Conservation (phyloP, 148 eudicot species). For the Heliosperma pusillum region DNA sequence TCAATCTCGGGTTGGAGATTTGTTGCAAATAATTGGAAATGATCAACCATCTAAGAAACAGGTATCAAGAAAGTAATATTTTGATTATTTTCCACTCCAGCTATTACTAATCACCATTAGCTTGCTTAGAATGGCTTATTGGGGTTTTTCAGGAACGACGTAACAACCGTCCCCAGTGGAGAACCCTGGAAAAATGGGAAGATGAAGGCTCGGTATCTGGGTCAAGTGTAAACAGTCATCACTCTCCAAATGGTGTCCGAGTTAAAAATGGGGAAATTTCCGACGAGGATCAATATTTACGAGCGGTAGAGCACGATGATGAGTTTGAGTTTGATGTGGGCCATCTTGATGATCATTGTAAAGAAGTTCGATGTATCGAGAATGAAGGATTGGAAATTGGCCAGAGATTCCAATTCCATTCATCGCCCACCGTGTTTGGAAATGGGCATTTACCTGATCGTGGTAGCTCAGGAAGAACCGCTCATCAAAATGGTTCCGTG, state of each 20-base stretch:
- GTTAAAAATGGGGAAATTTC: conserved; percentile 26
- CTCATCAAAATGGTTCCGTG: conserved; percentile 38
- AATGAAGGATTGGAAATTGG: conserved; percentile 44
- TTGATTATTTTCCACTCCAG: background rate
- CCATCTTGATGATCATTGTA: conserved; percentile 58
- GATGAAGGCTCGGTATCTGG: conserved; percentile 49
- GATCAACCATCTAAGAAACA: conserved; percentile 39
- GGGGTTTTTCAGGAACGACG: conserved; percentile 32
- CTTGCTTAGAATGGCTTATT: background rate
- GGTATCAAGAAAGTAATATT: conserved; percentile 30
- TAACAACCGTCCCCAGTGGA: conserved; percentile 36
- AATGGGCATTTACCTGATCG: conserved; percentile 28
- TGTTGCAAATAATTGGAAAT: conserved; percentile 50
- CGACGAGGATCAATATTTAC: conserved; percentile 23
- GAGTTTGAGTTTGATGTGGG: conserved; percentile 29
- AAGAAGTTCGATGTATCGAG: conserved; percentile 80
- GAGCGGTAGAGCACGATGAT: conserved; percentile 17
- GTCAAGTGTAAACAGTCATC: conserved; percentile 36
- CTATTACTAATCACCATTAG: background rate
- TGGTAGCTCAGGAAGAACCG: conserved; percentile 28
- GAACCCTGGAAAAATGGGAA: conserved; percentile 42
- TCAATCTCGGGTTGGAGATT: conserved; percentile 75
- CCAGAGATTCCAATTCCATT: conserved; percentile 22
- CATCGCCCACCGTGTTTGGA: conserved; percentile 23
- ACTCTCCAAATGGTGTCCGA: conserved; percentile 18